These are phyloP conservation scores for Microthlaspi erraticum DNA, from an alignment of 345 rosid species.

Conservation along the genomic window DNA sequence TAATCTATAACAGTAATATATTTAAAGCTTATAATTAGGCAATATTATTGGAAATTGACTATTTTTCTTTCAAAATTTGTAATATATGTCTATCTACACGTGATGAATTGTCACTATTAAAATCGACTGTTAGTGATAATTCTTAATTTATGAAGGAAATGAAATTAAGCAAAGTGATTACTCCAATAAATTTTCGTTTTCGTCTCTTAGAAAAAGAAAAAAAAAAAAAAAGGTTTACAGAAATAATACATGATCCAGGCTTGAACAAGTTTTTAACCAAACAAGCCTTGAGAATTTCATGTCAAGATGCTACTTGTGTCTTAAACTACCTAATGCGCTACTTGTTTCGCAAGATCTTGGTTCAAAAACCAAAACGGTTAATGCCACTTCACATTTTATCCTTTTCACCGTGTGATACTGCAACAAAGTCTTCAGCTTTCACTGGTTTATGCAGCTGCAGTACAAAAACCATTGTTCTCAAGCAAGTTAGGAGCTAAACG, in stretches of 20 bases:
- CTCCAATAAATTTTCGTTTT: neutral
- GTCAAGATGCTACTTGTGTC: slow-evolving; percentile 7
- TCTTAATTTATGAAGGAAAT: neutral
- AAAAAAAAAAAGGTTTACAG: neutral
- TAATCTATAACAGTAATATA: no score
- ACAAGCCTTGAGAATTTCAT: slow-evolving; percentile 20
- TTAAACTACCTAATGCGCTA: neutral
- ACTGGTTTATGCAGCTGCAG: slow-evolving; percentile 79
- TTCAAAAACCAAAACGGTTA: slow-evolving; percentile 7
- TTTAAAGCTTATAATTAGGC: no score
- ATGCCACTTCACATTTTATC: slow-evolving; percentile 1
- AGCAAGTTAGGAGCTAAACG: slow-evolving; percentile 1
- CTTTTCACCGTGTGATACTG: slow-evolving; percentile 35
- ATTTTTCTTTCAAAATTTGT: no score
- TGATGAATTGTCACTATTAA: neutral
- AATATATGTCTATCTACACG: no score
- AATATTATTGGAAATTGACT: no score
- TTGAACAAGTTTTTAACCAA: slow-evolving; percentile 14
- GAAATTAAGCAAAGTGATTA: neutral
- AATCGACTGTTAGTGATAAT: neutral
- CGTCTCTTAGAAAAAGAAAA: neutral
- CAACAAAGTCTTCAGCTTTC: slow-evolving; percentile 61
- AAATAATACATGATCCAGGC: neutral
- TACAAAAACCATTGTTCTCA: slow-evolving; percentile 29
- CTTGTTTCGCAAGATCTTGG: slow-evolving; percentile 10